Base-by-base conservation (phyloP, 805 yeast genomes). In the Wickerhamomyces strasburgensis region DNA sequence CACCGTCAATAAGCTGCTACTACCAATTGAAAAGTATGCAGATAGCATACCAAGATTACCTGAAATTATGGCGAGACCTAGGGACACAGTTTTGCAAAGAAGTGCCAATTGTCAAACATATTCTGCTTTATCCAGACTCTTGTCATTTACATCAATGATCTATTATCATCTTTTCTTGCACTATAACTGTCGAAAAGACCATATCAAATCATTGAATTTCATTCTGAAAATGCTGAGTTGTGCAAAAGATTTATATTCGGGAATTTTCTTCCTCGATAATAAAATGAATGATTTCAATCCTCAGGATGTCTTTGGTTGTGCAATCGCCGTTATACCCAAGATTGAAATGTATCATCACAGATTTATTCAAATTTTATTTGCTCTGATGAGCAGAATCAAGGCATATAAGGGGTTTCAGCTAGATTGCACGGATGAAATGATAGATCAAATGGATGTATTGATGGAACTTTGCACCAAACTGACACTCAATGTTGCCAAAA, bases 131-230 rank as follows among this genome's bases (percentile, higher is more conserved):
- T 46, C 15, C 52, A 51, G 27, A 14, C 40, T 8, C 18, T 33
- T 3, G n/a, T 40, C 51, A 1, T 37, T 54, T 14, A 23, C 48
- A 6, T 40, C 35, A 26, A 47, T 52, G 46, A 35, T 51, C 10
- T 47, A 54, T 33, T 47, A 48, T 29, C 52, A 54, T 32, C 33
- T 54, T 14, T 52, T 43, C 29, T 19, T 54, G 3, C 44, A 35
- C 15, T 47, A 46, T 28, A 49, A 46, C 31, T 42, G 35, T n/a
- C 33, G 28, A 9, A 31, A 33, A 27, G 33, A 51, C 19, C 31
- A 8, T 2, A 39, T 27, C 4, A 23, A 38, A 31, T 46, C 57
- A 4, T 8, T 52, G 7, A 11, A 31, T 19, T 48, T 46, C 36
- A 19, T 43, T 6, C 3, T 39, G 2, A 23, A 39, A 10, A 16